Conservation (phyloP, 352 stramenopile genomes). For the Globisporangium perplexum region DNA sequence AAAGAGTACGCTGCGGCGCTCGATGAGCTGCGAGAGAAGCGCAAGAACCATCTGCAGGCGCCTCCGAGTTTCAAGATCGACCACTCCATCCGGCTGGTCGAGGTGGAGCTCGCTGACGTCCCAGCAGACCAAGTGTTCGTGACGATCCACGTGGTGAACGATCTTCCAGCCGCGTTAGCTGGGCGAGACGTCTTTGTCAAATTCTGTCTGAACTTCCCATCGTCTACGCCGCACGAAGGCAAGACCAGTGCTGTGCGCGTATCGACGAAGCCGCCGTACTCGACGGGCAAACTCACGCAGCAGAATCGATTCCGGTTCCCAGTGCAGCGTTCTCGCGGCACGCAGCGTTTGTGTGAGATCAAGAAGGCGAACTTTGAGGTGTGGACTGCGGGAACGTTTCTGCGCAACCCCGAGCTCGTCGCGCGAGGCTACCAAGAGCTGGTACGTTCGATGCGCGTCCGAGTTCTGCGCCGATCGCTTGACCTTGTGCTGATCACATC, state of each 20-base stretch:
- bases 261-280: constrained; percentile 21
- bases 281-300: constrained; percentile 13
- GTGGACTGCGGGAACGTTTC: constrained; percentile 52
- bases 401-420: constrained; percentile 62
- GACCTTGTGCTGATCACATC: neutral
- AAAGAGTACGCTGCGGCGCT: constrained; percentile 56
- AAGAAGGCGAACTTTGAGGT: constrained; percentile 79
- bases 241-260: constrained; percentile 41
- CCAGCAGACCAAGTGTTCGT: constrained; percentile 50
- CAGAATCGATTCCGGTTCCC: constrained; percentile 37
- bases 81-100: constrained; percentile 26
- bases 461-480: neutral
- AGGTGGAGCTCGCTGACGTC: constrained; percentile 39
- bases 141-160: constrained; percentile 38
- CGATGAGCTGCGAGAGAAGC: constrained; percentile 42
- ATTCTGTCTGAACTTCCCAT: constrained; percentile 71
- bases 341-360: constrained; percentile 73
- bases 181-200: constrained; percentile 63
- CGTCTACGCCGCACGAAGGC: constrained; percentile 45
- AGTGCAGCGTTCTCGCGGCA: constrained; percentile 54
- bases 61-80: constrained; percentile 44
- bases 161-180: constrained; percentile 22
- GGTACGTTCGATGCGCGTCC: constrained; percentile 23
- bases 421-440: constrained; percentile 60
- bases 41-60: constrained; percentile 38